Evolutionary conservation across 2,329 filamentous ascomycete genomes (phyloP).

Genomic region (Talaromyces sp.): DNA sequence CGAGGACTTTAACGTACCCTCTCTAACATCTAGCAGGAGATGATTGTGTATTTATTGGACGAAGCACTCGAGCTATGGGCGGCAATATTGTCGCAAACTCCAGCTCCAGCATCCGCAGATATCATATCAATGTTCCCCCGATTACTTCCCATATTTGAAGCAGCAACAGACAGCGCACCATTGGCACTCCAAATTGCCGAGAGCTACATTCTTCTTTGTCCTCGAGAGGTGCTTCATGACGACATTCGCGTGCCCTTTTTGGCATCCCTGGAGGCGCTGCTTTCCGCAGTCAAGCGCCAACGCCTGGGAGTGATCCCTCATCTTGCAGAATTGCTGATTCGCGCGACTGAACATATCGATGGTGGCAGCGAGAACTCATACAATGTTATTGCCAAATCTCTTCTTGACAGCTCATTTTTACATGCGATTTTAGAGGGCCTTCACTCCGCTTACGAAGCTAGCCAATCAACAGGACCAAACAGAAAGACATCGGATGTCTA

Average conservation of each 20-base stretch:
- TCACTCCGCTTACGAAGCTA: slow-evolving; percentile 65
- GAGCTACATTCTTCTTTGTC: slow-evolving; percentile 66
- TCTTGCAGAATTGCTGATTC: slow-evolving; percentile 62
- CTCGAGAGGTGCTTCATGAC: slow-evolving; percentile 42
- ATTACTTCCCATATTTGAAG: slow-evolving; percentile 63
- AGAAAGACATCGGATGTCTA: slow-evolving; percentile 65
- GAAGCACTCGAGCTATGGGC: slow-evolving; percentile 89
- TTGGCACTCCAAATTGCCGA: slow-evolving; percentile 63
- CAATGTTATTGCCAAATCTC: slow-evolving; percentile 60
- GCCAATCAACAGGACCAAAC: slow-evolving; percentile 78
- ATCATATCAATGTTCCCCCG: slow-evolving; percentile 62
- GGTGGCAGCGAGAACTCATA: slow-evolving; percentile 55
- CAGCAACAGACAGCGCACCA: slow-evolving; percentile 61
- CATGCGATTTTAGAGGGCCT: slow-evolving; percentile 62
- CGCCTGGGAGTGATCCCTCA: slow-evolving; percentile 42
- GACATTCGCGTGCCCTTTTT: slow-evolving; percentile 37
- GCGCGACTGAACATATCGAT: slow-evolving; percentile 59
- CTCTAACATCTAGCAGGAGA: slow-evolving; percentile 38
- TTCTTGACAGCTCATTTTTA: slow-evolving; percentile 62
- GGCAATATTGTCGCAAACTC: slow-evolving; percentile 65
- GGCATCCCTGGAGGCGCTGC: slow-evolving; percentile 38
- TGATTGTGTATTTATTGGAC: slow-evolving; percentile 79
- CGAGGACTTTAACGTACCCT: not conserved
- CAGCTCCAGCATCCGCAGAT: slow-evolving; percentile 56
- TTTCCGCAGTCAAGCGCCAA: slow-evolving; percentile 37